Evolutionary conservation across 768 basidiomycete genomes (phyloP).

Genomic region (Tephrocybe rancida): DNA sequence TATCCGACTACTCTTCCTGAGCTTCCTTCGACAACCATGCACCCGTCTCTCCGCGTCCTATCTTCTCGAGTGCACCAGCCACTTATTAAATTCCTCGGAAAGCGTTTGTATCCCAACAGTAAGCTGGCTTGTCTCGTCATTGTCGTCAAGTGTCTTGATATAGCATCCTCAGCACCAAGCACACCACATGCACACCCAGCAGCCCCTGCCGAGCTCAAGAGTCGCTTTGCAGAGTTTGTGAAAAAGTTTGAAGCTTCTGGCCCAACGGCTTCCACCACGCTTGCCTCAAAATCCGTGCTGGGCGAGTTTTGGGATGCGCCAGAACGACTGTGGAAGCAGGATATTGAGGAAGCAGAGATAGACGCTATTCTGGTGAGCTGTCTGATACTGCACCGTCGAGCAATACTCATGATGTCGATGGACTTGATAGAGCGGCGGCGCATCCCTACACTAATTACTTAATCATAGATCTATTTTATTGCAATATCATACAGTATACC

Average conservation of each 20-base stretch:
- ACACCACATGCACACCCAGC: conserved; percentile 62
- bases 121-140: background rate
- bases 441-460: conserved; percentile 44
- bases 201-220: conserved; percentile 63
- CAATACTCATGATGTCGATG: conserved; percentile 1
- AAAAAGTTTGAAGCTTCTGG: conserved; percentile 34
- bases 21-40: conserved; percentile 21
- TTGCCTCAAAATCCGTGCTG: conserved; percentile 23
- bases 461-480: conserved; percentile 4
- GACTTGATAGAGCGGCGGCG: conserved; percentile 63
- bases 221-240: conserved; percentile 47
- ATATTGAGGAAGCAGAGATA: conserved; percentile 61
- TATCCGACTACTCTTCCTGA: background rate
- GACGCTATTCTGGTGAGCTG: conserved; percentile 63
- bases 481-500: conserved; percentile 8
- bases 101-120: conserved; percentile 50
- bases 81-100: conserved; percentile 66
- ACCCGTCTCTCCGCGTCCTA: conserved; percentile 33
- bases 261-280: conserved; percentile 14
- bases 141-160: conserved; percentile 1
- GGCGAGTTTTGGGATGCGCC: conserved; percentile 72
- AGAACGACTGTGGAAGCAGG: conserved; percentile 52
- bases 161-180: conserved; percentile 29
- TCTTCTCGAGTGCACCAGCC: conserved; percentile 53
- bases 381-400: background rate